A percentile compares a stretch with the other conserved stretches of the same genome.
Evolutionary conservation across 1,284 basidiomycete genomes (phyloP).

Genomic region (Leccinum subrobustum): DNA sequence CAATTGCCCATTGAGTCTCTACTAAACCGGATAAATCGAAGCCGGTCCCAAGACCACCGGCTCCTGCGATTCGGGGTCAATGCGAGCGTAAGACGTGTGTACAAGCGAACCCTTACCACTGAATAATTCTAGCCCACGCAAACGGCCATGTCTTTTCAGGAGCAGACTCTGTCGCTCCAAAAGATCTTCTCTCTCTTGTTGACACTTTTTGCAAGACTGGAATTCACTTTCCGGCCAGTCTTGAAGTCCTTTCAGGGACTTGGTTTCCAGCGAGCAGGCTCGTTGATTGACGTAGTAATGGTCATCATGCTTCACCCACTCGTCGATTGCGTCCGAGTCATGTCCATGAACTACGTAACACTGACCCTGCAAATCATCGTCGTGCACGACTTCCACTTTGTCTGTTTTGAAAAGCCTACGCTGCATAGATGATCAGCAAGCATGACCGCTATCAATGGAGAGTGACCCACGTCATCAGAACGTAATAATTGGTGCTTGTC

Average conservation of each 20-base stretch:
- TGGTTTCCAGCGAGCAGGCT: constrained; percentile 16
- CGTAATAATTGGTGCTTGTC: constrained; percentile 7
- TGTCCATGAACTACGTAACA: constrained; percentile 42
- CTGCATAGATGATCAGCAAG: constrained; percentile 33
- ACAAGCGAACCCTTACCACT: constrained; percentile 42
- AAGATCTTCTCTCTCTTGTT: constrained; percentile 28
- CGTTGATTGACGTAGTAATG: constrained; percentile 53
- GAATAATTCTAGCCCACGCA: constrained; percentile 63
- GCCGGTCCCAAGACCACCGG: constrained; percentile 68
- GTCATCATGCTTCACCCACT: constrained; percentile 51
- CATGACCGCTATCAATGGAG: not conserved
- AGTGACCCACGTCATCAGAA: constrained; percentile 35
- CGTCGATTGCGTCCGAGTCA: constrained; percentile 34
- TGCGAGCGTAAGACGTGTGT: constrained; percentile 2
- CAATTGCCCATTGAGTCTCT: constrained; percentile 64
- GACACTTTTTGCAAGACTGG: constrained; percentile 39
- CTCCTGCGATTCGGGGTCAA: constrained; percentile 43
- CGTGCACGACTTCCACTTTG: constrained; percentile 27
- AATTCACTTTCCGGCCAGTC: constrained; percentile 32
- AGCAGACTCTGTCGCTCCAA: constrained; percentile 34
- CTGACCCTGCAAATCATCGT: constrained; percentile 45
- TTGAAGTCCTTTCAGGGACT: constrained; percentile 29
- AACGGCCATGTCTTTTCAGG: constrained; percentile 38
- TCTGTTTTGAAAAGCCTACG: constrained; percentile 44
- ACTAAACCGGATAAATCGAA: constrained; percentile 57